Conservation (phyloP, 2,329 filamentous ascomycete species). For the Fusarium sp. region DNA sequence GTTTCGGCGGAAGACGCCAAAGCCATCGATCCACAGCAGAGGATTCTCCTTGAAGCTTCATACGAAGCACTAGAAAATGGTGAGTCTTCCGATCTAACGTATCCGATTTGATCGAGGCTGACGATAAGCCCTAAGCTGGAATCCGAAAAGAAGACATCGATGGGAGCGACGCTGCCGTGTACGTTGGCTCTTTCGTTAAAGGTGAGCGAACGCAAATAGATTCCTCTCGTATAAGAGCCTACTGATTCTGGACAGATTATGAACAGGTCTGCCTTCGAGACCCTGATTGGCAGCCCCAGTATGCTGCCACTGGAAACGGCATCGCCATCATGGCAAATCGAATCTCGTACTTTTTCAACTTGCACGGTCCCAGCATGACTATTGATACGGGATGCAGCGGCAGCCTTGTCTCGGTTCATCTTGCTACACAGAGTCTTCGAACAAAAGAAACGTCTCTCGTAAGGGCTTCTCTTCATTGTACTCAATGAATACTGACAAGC, state of each 20-base stretch:
- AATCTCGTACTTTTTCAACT: conserved; percentile 68
- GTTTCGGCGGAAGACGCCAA: conserved; percentile 64
- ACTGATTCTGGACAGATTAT: conserved; percentile 57
- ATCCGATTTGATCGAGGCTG: not conserved
- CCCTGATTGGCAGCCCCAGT: conserved; percentile 63
- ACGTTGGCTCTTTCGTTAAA: conserved; percentile 65
- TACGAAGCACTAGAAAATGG: conserved; percentile 67
- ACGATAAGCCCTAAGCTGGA: conserved; percentile 54
- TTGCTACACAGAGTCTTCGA: conserved; percentile 64
- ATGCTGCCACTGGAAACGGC: conserved; percentile 67
- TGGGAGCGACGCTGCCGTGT: conserved; percentile 62
- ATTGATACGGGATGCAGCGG: conserved; percentile 72
- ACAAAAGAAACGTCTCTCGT: conserved; percentile 60
- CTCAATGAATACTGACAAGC: conserved; percentile 28
- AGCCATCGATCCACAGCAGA: conserved; percentile 67
- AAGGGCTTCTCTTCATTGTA: conserved; percentile 8
- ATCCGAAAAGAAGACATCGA: conserved; percentile 59
- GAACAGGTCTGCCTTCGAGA: conserved; percentile 65
- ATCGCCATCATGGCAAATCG: conserved; percentile 68
- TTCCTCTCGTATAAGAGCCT: not conserved
- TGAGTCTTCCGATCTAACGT: conserved; percentile 28
- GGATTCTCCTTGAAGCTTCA: conserved; percentile 64
- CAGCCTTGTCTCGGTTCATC: conserved; percentile 66
- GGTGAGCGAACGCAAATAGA: conserved; percentile 49
- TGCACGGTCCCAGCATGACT: conserved; percentile 68